These are phyloP conservation scores for Alternaria postmessia DNA, from an alignment of 2,329 filamentous ascomycete species.

Conservation along the genomic window DNA sequence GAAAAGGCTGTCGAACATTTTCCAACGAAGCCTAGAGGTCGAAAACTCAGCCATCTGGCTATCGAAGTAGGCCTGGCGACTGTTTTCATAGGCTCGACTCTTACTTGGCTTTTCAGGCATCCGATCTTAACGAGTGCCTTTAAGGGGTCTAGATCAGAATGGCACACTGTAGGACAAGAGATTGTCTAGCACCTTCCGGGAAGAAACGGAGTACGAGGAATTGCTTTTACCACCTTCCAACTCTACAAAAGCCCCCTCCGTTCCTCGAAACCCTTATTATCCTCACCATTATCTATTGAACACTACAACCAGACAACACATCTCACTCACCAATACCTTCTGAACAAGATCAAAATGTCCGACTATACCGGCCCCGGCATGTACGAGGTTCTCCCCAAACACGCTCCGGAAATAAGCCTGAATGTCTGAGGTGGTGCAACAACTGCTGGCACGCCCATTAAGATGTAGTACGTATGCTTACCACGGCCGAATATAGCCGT, in stretches of 20 bases:
- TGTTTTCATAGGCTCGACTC: neutral
- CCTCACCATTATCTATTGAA: neutral
- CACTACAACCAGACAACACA: neutral
- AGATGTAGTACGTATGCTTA: slow-evolving; percentile 1
- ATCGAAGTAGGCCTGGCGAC: neutral
- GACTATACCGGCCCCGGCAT: slow-evolving; percentile 8
- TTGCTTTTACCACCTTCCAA: neutral
- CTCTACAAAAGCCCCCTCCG: neutral
- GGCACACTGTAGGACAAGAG: neutral
- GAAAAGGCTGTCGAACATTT: neutral
- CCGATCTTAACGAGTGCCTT: neutral
- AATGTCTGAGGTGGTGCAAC: neutral
- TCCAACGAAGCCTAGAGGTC: neutral
- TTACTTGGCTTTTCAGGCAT: neutral
- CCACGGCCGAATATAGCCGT: neutral
- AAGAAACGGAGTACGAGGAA: neutral
- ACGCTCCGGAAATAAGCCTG: neutral
- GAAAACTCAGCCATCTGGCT: neutral
- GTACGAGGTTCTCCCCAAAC: slow-evolving; percentile 1
- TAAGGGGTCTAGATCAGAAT: neutral
- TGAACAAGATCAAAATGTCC: too few species aligned
- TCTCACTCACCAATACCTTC: too few species aligned
- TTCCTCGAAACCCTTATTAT: too few species aligned
- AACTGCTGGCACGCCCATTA: neutral
- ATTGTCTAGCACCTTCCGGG: neutral